Conservation (phyloP, 768 basidiomycete species). For the Cantharellus anzutake region DNA sequence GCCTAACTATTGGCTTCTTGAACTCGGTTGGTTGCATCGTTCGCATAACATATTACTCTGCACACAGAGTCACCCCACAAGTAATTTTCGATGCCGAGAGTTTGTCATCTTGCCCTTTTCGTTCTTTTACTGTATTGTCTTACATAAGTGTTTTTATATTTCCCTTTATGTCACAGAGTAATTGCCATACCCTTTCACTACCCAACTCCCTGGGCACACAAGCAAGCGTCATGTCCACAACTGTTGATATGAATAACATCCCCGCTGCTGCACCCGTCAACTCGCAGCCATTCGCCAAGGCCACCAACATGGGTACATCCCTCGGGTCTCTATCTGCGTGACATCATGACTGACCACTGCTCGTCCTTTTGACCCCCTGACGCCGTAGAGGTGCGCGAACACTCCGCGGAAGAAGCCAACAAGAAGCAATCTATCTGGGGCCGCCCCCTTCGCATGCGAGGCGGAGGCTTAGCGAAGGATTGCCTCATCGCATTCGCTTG, state of each 20-base stretch:
- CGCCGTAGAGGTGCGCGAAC: constrained; percentile 1
- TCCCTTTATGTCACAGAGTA: too few relatives aligned
- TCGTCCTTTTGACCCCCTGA: background rate
- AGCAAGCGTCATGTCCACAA: background rate
- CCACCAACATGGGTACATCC: constrained; percentile 2
- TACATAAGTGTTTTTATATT: too few relatives aligned
- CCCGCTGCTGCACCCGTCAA: constrained; percentile 1
- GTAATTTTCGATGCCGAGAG: too few relatives aligned
- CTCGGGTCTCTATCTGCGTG: background rate
- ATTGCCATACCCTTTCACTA: too few relatives aligned
- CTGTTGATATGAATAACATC: background rate
- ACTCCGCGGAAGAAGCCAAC: background rate
- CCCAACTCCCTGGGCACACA: background rate
- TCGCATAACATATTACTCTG: too few relatives aligned
- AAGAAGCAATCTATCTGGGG: constrained; percentile 1
- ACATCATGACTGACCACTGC: background rate
- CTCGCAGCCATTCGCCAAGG: constrained; percentile 5
- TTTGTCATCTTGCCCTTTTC: too few relatives aligned
- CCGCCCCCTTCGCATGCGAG: constrained; percentile 2
- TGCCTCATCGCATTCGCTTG: constrained; percentile 5
- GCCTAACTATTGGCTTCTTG: too few relatives aligned
- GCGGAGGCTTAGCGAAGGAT: constrained; percentile 4
- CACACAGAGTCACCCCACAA: too few relatives aligned
- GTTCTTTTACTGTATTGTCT: too few relatives aligned
- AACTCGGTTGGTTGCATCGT: too few relatives aligned